Conservation (phyloP, 306 rosid species). For the Castanea mollissima region DNA sequence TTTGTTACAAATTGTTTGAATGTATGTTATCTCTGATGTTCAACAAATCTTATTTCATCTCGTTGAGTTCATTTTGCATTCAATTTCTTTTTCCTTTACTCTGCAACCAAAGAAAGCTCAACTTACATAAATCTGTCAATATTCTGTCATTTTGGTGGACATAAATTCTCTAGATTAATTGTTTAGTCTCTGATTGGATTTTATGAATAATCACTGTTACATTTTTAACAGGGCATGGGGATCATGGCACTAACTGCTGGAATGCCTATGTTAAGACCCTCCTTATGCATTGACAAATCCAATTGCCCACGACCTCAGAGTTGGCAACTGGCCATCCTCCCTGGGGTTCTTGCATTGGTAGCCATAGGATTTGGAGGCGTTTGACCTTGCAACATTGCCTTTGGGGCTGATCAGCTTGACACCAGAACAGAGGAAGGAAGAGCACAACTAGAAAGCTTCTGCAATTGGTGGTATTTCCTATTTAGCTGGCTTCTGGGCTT, state of each 20-base stretch:
- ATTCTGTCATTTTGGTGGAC: too few species aligned
- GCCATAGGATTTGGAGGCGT: slow-evolving; percentile 53
- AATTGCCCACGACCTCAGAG: slow-evolving; percentile 36
- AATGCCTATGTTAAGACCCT: slow-evolving; percentile 41
- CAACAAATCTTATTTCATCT: too few species aligned
- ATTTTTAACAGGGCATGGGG: slow-evolving; percentile 50
- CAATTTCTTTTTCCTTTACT: too few species aligned
- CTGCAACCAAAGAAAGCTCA: too few species aligned
- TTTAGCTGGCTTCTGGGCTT: slow-evolving; percentile 64
- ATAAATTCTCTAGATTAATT: too few species aligned
- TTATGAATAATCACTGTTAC: background rate
- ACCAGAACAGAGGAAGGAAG: slow-evolving; percentile 43
- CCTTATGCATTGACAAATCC: slow-evolving; percentile 21
- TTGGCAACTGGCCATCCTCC: slow-evolving; percentile 41
- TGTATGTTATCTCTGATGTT: too few species aligned
- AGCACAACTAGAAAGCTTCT: slow-evolving; percentile 58
- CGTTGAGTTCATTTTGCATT: too few species aligned
- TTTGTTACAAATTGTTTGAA: too few species aligned
- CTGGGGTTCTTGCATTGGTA: slow-evolving; percentile 39
- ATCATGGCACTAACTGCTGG: slow-evolving; percentile 45
- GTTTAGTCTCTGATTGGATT: background rate
- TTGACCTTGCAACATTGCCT: slow-evolving; percentile 74
- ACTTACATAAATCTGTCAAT: too few species aligned
- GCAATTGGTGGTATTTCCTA: slow-evolving; percentile 62
- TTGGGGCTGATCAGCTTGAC: slow-evolving; percentile 73